Base-by-base conservation (phyloP, 2,329 filamentous ascomycete genomes). In the Endocalyx cinctus region DNA sequence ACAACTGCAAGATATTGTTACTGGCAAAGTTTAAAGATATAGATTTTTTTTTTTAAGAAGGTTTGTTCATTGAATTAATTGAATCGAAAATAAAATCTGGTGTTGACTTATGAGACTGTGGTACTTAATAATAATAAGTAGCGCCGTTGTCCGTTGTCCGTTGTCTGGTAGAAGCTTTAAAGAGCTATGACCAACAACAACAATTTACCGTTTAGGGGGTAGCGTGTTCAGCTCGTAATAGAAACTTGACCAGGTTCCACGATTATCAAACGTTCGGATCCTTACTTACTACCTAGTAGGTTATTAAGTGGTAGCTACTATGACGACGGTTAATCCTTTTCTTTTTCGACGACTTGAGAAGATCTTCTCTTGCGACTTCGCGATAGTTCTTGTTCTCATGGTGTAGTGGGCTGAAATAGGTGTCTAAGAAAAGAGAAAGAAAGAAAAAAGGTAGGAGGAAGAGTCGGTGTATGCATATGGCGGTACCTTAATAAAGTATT, bases 101-200 rank as follows among this genome's bases (percentile, higher is more conserved):
- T n/a, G n/a, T n/a, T n/a, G n/a, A n/a, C n/a, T n/a, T n/a, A n/a
- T n/a, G n/a, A n/a, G 26, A 10, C 26, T 27, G 26, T 14, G n/a
- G n/a, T n/a, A 26, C n/a, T 11, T 6, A 26, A 15, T 26, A 26
- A 11, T 26, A 15, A 26, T 26, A 26, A n/a, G n/a, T n/a, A n/a
- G n/a, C n/a, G n/a, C n/a, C n/a, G n/a, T n/a, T n/a, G n/a, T n/a
- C n/a, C n/a, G n/a, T n/a, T n/a, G n/a, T n/a, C n/a, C 36, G 49
- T 51, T 53, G 50, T 47, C 44, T 23, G 40, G 49, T 47, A 33
- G 38, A 38, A 39, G 38, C 37, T 35, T 32, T 14, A 35, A 27
- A 29, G 41, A 52, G 51, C 48, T 53, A 47, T 48, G 50, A 43
- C 48, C 51, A 54, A 43, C 40, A 54, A 43, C 40, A 54, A 54